Conservation (phyloP, 2,329 filamentous ascomycete genomes). For the Venturiaceae sp. region DNA sequence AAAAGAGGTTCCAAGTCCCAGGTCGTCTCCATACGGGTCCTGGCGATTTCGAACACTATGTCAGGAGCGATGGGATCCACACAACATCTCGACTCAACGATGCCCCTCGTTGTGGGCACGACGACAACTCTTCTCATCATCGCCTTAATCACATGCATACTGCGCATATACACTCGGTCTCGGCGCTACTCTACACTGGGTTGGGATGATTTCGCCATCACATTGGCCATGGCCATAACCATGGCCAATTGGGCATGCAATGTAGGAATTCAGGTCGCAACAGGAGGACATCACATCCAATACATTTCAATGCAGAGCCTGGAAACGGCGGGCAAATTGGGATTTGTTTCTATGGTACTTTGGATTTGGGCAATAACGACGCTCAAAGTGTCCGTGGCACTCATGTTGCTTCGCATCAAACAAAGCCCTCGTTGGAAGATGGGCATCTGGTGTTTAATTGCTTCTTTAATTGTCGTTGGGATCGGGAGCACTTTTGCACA, state of each 20-base stretch:
- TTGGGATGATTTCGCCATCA: slow-evolving; percentile 5
- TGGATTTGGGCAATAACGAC: slow-evolving; percentile 6
- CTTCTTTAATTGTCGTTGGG: background rate
- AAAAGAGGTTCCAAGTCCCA: background rate
- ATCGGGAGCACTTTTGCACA: background rate
- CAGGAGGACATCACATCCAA: background rate
- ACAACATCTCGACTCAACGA: background rate
- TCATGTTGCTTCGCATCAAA: slow-evolving; percentile 7
- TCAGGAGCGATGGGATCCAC: background rate
- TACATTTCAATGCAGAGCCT: background rate
- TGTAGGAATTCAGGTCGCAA: background rate
- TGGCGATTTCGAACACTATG: background rate
- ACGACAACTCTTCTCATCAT: background rate
- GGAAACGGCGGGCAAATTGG: background rate
- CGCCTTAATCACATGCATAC: background rate
- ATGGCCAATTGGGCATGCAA: background rate
- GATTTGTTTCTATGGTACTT: background rate
- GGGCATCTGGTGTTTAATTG: background rate
- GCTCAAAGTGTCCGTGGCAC: background rate
- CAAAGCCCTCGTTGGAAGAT: background rate
- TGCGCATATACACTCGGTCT: background rate
- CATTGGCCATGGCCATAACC: background rate
- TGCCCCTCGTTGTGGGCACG: background rate
- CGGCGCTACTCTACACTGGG: background rate
- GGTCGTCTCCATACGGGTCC: background rate